These are phyloP conservation scores for Rhizopogon hawkerae DNA, from an alignment of 1,284 basidiomycete genomes.

Conservation along the genomic window DNA sequence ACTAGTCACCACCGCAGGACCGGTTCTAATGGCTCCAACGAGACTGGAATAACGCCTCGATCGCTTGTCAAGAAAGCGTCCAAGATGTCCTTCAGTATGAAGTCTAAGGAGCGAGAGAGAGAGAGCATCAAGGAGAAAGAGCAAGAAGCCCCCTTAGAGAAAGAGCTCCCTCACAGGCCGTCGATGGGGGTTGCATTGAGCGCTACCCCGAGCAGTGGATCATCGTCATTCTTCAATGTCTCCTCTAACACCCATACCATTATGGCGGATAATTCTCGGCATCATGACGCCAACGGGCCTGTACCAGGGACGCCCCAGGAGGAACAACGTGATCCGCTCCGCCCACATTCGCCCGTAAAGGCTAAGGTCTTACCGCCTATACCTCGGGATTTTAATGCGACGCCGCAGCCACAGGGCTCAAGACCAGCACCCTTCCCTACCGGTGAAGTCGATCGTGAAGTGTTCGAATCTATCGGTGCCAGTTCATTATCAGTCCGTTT, in stretches of 20 bases:
- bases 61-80: conserved; percentile 66
- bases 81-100: conserved; percentile 59
- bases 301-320: conserved; percentile 25
- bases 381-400: conserved; percentile 52
- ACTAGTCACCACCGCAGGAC: conserved; percentile 40
- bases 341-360: conserved; percentile 36
- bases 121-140: conserved; percentile 35
- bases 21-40: conserved; percentile 41
- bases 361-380: conserved; percentile 64
- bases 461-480: conserved; percentile 66
- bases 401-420: conserved; percentile 24
- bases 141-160: conserved; percentile 33
- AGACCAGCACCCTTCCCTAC: conserved; percentile 43
- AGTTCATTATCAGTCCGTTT: conserved; percentile 82
- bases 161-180: conserved; percentile 41
- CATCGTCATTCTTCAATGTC: conserved; percentile 75
- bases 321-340: conserved; percentile 29
- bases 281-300: conserved; percentile 20
- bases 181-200: conserved; percentile 47
- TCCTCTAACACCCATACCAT: conserved; percentile 46
- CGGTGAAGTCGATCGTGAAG: conserved; percentile 56
- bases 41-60: conserved; percentile 40
- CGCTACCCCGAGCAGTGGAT: conserved; percentile 61
- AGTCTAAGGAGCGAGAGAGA: conserved; percentile 30
- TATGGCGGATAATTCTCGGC: conserved; percentile 28